Percentiles rank a stretch among this genome's conserved stretches.
phyloP scores from a whole-genome alignment of 306 rosid genomes.

The Pachyrhizus erosus region DNA sequence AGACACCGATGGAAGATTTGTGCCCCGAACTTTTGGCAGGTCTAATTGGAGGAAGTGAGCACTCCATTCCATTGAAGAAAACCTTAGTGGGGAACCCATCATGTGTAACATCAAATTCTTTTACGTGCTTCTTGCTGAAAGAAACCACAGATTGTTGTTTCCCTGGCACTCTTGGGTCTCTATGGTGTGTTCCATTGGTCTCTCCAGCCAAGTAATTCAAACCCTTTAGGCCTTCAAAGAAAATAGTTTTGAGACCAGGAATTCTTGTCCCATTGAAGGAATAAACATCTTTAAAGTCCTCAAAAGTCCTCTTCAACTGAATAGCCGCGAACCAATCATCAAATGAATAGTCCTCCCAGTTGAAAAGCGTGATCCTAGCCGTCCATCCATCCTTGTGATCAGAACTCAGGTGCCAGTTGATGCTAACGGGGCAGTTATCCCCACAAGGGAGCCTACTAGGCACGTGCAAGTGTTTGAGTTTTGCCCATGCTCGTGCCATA shows the following conservation, averaged over 20 bases:
- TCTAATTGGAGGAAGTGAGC: slow-evolving; percentile 62
- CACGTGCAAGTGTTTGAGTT: slow-evolving; percentile 46
- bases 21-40: slow-evolving; percentile 51
- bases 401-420: slow-evolving; percentile 83
- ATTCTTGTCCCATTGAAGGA: slow-evolving; percentile 83
- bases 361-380: slow-evolving; percentile 82
- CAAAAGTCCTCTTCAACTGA: slow-evolving; percentile 53
- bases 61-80: slow-evolving; percentile 83
- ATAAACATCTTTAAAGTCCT: slow-evolving; percentile 61
- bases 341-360: slow-evolving; percentile 59
- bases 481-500: slow-evolving; percentile 83
- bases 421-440: slow-evolving; percentile 80
- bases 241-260: slow-evolving; percentile 51
- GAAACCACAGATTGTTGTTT: slow-evolving; percentile 84
- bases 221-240: slow-evolving; percentile 71
- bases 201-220: slow-evolving; percentile 65
- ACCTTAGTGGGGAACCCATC: slow-evolving; percentile 83
- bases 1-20: slow-evolving; percentile 24
- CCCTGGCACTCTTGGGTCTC: slow-evolving; percentile 73
- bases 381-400: slow-evolving; percentile 78
- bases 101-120: slow-evolving; percentile 48
- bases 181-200: slow-evolving; percentile 51
- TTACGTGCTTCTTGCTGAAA: slow-evolving; percentile 58
- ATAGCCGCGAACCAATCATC: slow-evolving; percentile 83
- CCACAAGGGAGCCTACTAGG: slow-evolving; percentile 71